Percentiles rank a stretch among this genome's conserved stretches.
Conservation (phyloP, 768 basidiomycete genomes). For the Arthromyces matolae region DNA sequence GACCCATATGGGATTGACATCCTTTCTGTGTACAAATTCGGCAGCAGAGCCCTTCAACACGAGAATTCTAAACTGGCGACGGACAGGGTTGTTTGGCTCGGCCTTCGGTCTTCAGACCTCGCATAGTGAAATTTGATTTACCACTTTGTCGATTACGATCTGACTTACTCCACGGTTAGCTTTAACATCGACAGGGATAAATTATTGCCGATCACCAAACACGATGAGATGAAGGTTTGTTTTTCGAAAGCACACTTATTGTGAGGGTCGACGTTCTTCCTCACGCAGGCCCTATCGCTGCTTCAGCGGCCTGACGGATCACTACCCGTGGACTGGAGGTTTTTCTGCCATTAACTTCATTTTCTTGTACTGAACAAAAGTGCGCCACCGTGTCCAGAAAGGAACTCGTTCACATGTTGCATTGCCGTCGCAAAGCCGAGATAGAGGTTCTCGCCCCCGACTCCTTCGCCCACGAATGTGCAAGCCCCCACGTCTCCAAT, state of each 20-base stretch:
- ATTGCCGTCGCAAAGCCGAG: slow-evolving; percentile 86
- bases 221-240: slow-evolving; percentile 73
- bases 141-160: neutral
- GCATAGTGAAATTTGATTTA: slow-evolving; percentile 40
- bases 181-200: slow-evolving; percentile 55
- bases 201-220: slow-evolving; percentile 63
- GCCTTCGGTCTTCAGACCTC: slow-evolving; percentile 69
- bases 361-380: neutral
- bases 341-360: slow-evolving; percentile 11
- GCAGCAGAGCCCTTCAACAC: slow-evolving; percentile 67
- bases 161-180: slow-evolving; percentile 29
- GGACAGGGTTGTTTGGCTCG: slow-evolving; percentile 72
- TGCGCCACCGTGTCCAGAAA: slow-evolving; percentile 43
- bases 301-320: slow-evolving; percentile 36
- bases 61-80: slow-evolving; percentile 70
- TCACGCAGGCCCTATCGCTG: slow-evolving; percentile 58
- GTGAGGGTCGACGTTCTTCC: neutral
- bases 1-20: slow-evolving; percentile 95
- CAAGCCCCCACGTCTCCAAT: no score
- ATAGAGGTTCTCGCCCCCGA: slow-evolving; percentile 84
- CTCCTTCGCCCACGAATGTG: no score
- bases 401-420: slow-evolving; percentile 78
- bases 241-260: neutral
- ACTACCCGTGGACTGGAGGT: slow-evolving; percentile 71
- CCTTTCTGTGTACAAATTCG: slow-evolving; percentile 80